Percentiles rank a stretch among this genome's conserved stretches.
phyloP scores from a whole-genome alignment of 441 rosid genomes.

The Erysimum cheiri region DNA sequence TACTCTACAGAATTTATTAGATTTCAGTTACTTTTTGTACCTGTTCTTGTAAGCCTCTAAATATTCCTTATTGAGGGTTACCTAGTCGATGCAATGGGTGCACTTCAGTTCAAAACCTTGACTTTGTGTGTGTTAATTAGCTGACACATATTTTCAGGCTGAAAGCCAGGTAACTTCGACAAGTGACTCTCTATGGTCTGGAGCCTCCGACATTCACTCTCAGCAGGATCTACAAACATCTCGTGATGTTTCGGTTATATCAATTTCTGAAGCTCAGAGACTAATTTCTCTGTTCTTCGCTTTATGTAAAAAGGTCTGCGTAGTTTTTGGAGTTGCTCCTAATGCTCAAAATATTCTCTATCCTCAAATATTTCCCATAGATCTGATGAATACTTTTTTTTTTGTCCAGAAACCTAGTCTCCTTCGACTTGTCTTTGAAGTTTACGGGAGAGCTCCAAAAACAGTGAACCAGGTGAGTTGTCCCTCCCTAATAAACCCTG shows the following conservation, averaged over 20 bases:
- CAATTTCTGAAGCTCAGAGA: conserved; percentile 86
- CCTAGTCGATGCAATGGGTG: conserved; percentile 16
- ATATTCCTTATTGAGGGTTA: conserved; percentile 6
- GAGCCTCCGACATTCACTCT: conserved; percentile 57
- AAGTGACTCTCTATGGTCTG: conserved; percentile 64
- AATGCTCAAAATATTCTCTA: conserved; percentile 23
- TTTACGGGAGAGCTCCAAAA: conserved; percentile 82
- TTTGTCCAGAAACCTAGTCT: conserved; percentile 83
- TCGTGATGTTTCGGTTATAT: conserved; percentile 59
- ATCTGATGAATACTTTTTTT: conserved; percentile 41
- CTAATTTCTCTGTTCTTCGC: conserved; percentile 89
- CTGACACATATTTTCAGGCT: conserved; percentile 53
- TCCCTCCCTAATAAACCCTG: conserved; percentile 23
- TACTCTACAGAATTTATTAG: conserved; percentile 10
- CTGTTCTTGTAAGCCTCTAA: conserved; percentile 27
- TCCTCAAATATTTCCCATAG: conserved; percentile 24
- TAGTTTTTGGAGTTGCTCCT: conserved; percentile 24
- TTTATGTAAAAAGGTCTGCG: conserved; percentile 89
- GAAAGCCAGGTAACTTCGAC: conserved; percentile 61
- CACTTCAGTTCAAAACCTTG: conserved; percentile 25
- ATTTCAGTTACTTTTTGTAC: conserved; percentile 25
- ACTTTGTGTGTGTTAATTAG: conserved; percentile 32
- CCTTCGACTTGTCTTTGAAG: conserved; percentile 83
- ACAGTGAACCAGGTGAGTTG: conserved; percentile 80
- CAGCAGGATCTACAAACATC: conserved; percentile 51